Base-by-base conservation (phyloP, 805 yeast species). In the Cyberlindnera mississippiensis region DNA sequence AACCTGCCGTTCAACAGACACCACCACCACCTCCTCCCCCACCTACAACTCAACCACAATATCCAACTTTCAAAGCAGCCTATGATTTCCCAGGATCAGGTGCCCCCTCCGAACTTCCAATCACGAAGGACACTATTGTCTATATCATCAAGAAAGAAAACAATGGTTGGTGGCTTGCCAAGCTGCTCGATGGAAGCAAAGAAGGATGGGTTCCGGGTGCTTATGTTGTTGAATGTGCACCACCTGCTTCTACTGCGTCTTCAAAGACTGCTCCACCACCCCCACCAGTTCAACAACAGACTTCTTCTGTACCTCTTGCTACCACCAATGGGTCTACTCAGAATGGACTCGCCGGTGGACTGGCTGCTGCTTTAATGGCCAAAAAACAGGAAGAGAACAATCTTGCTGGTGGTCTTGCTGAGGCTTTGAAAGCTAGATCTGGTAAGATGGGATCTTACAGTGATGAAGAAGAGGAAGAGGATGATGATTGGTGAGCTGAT, bases 161-260 rank as follows among this genome's bases (percentile, higher is more conserved):
- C 35, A 90, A 86, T 48, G 96, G 96, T 14, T 93, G 99, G 99
- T 91, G 96, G 54, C 71, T 93, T 44, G 97, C 89, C 9, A 85
- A 84, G 60, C 71, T 78, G 27, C 61, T 82, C 46, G 90, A 84
- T 56, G 93, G 85, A 31, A 58, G 82, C 1, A 75, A 69, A 42
- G 93, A 89, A 61, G 99, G 99, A 5, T 93, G 99, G 99, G 91
- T 93, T 11, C 99, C 99, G 12, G 83, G 93, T 17, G 85, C 90
- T n/a, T 93, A 90, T 60, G 78, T 91, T 56, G 79, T 71, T 16
- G 78, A 76, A 46, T 75, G 76, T 49, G 75, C 63, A 4, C 72
- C 76, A 11, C 78, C 82, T 28, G 40, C 59, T 1, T 8, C 12
- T 27, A n/a, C 29, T 13, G 4, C 14, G 6, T 8, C 29, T 27